Conservation (phyloP, 2,329 filamentous ascomycete species). For the Paracorniculantispora psalliotae region DNA sequence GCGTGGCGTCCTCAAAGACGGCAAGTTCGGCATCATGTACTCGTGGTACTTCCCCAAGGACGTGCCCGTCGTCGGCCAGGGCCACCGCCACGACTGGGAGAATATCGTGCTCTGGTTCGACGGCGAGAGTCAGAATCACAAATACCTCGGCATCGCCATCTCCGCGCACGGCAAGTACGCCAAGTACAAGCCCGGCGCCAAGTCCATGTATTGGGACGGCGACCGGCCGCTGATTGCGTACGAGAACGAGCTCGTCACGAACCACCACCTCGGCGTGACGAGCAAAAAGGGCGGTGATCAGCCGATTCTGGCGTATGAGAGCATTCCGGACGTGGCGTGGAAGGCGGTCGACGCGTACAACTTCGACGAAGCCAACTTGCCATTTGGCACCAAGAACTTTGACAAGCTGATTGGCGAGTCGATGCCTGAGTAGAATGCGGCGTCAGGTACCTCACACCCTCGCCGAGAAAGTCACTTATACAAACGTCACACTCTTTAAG, state of each 20-base stretch:
- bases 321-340: slow-evolving; percentile 27
- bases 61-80: slow-evolving; percentile 28
- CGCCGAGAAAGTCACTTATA: no score
- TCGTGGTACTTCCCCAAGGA: slow-evolving; percentile 39
- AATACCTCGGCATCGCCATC: slow-evolving; percentile 27
- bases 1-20: slow-evolving; percentile 23
- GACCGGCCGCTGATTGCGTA: slow-evolving; percentile 28
- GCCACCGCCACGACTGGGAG: slow-evolving; percentile 36
- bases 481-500: no score
- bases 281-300: slow-evolving; percentile 30
- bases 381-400: slow-evolving; percentile 23
- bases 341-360: slow-evolving; percentile 31
- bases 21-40: slow-evolving; percentile 29
- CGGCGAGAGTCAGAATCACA: slow-evolving; percentile 20
- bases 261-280: slow-evolving; percentile 34
- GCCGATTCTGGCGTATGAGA: slow-evolving; percentile 37
- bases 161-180: slow-evolving; percentile 30
- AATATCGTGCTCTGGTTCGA: slow-evolving; percentile 29
- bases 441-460: no score
- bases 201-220: slow-evolving; percentile 21
- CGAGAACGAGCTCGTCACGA: slow-evolving; percentile 25
- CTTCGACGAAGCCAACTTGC: slow-evolving; percentile 36
- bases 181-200: slow-evolving; percentile 18
- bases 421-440: not conserved
- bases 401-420: not conserved